These are phyloP conservation scores for Microbotryum intermedium DNA, from an alignment of 1,284 basidiomycete species.

Conservation along the genomic window DNA sequence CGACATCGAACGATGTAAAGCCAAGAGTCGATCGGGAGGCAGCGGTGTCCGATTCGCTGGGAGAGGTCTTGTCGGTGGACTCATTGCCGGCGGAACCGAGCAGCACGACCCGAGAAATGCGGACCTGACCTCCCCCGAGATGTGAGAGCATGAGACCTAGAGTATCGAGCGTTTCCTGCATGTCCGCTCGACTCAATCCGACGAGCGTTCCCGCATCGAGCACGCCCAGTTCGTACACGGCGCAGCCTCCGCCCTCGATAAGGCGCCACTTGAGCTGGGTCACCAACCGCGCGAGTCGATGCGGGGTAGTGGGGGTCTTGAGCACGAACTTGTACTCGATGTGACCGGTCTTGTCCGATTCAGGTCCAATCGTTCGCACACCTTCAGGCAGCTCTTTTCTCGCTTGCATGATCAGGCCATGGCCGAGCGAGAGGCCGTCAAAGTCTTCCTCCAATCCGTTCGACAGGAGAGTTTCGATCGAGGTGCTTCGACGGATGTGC, in stretches of 20 bases:
- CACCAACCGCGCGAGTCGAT: slow-evolving; percentile 62
- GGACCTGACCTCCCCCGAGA: slow-evolving; percentile 52
- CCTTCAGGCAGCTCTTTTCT: neutral
- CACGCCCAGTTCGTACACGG: slow-evolving; percentile 86
- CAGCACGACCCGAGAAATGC: slow-evolving; percentile 16
- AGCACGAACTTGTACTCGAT: slow-evolving; percentile 79
- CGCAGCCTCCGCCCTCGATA: slow-evolving; percentile 72
- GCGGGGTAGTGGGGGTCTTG: slow-evolving; percentile 52
- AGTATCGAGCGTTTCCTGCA: slow-evolving; percentile 69
- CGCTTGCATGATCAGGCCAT: neutral
- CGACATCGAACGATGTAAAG: neutral
- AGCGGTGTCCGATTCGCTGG: neutral
- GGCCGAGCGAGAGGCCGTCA: neutral
- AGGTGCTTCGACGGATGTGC: neutral
- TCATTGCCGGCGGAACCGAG: slow-evolving; percentile 1
- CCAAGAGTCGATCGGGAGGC: too few relatives aligned
- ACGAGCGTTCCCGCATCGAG: slow-evolving; percentile 73
- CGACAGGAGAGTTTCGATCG: slow-evolving; percentile 2
- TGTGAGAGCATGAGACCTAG: slow-evolving; percentile 86
- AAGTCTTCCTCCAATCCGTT: slow-evolving; percentile 8
- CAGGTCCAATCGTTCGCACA: slow-evolving; percentile 2
- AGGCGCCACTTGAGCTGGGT: slow-evolving; percentile 93
- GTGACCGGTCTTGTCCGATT: slow-evolving; percentile 20
- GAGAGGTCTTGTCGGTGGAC: neutral
- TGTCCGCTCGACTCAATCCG: slow-evolving; percentile 62